Evolutionary conservation across 192 early-diverging fungal genomes (phyloP), one percentile per base, ranked within the genome.

Genomic region (Bifiguratus adelaidae): DNA sequence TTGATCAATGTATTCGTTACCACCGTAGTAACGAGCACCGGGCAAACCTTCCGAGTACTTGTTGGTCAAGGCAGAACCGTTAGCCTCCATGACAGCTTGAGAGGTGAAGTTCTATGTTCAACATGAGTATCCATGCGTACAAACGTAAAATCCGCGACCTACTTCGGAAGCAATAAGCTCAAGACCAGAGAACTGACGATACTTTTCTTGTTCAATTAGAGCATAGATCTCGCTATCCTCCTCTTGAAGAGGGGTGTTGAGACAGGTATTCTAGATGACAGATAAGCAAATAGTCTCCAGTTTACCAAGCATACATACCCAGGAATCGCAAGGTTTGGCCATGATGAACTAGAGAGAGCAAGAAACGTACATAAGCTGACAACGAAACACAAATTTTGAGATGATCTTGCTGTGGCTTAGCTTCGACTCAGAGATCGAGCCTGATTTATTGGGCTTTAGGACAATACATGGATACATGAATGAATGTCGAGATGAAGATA

Each of bases 11-110:
- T 74, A 83, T 77, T 99, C 91, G 76, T 99, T 99, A 60, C 96
- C 96, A 62, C 96, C 96, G 56, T 99, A 99, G 82, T 96, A 99
- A 60, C 96, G 86, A 36, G 90, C 89, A 19, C 96, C 96, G 23
- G 96, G 96, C 30, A 97, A 89, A 69, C 95, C 95, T 71, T 99
- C 96, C 20, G 94, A 97, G 74, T 99, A 99, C 74, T 99, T 99
- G 89, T 99, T 99, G 64, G 96, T 99, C 66, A 99, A 77, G 13
- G 93, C 82, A 22, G 94, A 92, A 29, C 94, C 96, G 62, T 99
- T 99, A 44, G 96, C 96, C 74, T 99, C 96, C 85, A 99, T 97
- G 43, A 93, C 95, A 30, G 96, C 92, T 73, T 94, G 89, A 32
- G 92, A 96, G 50, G 96, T 99, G 63, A 99, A 97, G 83, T 99